A percentile compares a stretch with the other conserved stretches of the same genome.
Conservation (phyloP, 306 rosid species). For the Quercus parvula region DNA sequence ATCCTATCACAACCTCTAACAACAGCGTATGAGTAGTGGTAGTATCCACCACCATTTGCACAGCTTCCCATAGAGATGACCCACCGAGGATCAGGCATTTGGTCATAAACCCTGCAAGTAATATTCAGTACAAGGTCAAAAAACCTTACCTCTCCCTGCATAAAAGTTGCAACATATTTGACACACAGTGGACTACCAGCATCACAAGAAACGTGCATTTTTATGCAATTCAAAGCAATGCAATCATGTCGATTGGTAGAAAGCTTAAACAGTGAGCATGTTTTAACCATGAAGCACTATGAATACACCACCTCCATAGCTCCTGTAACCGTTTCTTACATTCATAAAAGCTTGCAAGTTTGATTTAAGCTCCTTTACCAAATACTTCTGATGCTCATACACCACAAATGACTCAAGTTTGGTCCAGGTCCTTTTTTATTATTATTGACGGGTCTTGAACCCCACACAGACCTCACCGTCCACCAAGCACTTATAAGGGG, state of each 20-base stretch:
- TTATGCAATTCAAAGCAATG: neutral
- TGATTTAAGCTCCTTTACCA: neutral
- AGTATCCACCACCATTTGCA: slow-evolving; percentile 99
- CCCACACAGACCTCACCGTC: no score
- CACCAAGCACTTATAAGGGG: no score
- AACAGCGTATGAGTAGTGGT: slow-evolving; percentile 93
- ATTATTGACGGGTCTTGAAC: no score
- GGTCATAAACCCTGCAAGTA: slow-evolving; percentile 88
- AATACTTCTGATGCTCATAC: neutral
- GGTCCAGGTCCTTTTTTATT: neutral
- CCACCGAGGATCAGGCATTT: slow-evolving; percentile 99
- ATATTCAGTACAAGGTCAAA: slow-evolving; percentile 3
- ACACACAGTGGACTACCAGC: neutral
- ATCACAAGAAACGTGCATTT: neutral
- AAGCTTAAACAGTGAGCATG: neutral
- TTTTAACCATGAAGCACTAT: neutral
- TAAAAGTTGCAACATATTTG: neutral
- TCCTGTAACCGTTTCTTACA: neutral
- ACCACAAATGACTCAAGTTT: neutral
- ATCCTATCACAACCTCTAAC: slow-evolving; percentile 96
- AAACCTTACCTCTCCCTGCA: neutral
- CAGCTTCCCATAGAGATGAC: slow-evolving; percentile 99
- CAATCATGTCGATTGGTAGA: neutral
- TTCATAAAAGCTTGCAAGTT: neutral
- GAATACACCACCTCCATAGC: neutral